Percentiles rank a stretch among this genome's conserved stretches.
phyloP scores from a whole-genome alignment of 768 basidiomycete genomes.

The Podaxis mareebaensis region DNA sequence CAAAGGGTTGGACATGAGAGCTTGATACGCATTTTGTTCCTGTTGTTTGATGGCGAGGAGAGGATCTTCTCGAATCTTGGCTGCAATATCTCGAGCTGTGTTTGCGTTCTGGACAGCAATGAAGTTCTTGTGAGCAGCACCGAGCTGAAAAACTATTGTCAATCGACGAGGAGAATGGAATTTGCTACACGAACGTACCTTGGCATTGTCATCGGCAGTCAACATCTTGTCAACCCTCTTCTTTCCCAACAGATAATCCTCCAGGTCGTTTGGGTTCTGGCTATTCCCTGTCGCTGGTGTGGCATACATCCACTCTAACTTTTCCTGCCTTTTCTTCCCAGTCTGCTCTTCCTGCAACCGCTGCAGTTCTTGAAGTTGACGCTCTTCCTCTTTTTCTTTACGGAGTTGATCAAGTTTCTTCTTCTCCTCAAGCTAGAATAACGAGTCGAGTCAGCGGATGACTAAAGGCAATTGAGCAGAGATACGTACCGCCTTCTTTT shows the following conservation, averaged over 20 bases:
- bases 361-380: conserved; percentile 95
- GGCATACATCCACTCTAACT: conserved; percentile 99
- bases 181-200: conserved; percentile 42
- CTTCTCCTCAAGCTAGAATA: conserved; percentile 87
- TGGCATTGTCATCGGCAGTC: conserved; percentile 89
- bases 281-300: conserved; percentile 91
- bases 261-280: conserved; percentile 87
- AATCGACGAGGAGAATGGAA: background rate
- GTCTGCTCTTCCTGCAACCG: conserved; percentile 94
- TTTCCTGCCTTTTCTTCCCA: conserved; percentile 91
- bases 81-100: conserved; percentile 78
- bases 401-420: conserved; percentile 96
- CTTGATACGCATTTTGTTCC: conserved; percentile 90
- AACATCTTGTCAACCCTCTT: conserved; percentile 96
- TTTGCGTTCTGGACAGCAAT: conserved; percentile 97
- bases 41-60: conserved; percentile 97
- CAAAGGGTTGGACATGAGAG: conserved; percentile 83
- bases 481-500: conserved; percentile 86
- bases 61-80: conserved; percentile 97
- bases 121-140: conserved; percentile 88
- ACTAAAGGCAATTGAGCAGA: background rate
- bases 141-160: conserved; percentile 48
- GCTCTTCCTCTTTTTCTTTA: conserved; percentile 97
- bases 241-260: conserved; percentile 96
- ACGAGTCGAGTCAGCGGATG: conserved; percentile 16